phyloP scores from a whole-genome alignment of 495 filamentous ascomycete species.

The Penicillium verhagenii region DNA sequence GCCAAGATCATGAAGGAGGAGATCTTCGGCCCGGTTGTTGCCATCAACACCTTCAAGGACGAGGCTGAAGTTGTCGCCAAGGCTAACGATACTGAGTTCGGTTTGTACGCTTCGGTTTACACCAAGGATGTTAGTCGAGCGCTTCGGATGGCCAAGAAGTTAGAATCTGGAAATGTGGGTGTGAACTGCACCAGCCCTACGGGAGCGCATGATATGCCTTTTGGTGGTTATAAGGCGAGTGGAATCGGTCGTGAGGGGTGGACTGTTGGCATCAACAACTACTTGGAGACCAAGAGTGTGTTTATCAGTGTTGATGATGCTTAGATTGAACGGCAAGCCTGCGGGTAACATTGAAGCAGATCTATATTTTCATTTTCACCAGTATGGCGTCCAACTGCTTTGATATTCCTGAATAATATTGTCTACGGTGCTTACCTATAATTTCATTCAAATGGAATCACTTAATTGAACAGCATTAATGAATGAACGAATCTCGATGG shows the following conservation, averaged over 20 bases:
- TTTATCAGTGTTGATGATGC: conserved; percentile 28
- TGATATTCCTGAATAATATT: too few relatives aligned
- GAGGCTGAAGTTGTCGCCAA: conserved; percentile 41
- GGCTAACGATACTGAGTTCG: conserved; percentile 43
- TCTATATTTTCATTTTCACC: too few relatives aligned
- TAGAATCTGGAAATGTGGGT: conserved; percentile 53
- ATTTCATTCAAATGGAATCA: too few relatives aligned
- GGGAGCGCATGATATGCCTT: conserved; percentile 38
- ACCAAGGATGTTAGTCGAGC: conserved; percentile 49
- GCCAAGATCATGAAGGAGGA: conserved; percentile 41
- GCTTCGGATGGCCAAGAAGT: conserved; percentile 41
- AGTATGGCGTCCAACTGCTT: too few relatives aligned
- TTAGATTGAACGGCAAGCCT: neutral
- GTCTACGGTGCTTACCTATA: too few relatives aligned
- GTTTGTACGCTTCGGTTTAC: conserved; percentile 45
- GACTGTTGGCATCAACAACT: conserved; percentile 40
- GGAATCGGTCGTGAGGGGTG: conserved; percentile 49
- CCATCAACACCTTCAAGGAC: conserved; percentile 36
- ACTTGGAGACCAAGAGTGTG: conserved; percentile 50
- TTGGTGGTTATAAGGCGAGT: conserved; percentile 53
- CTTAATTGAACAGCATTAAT: too few relatives aligned
- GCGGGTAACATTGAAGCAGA: too few relatives aligned
- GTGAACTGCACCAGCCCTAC: conserved; percentile 48
- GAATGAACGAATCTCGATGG: too few relatives aligned
- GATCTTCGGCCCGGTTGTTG: conserved; percentile 48